Evolutionary conservation across 495 filamentous ascomycete genomes (phyloP), one percentile per base, ranked within the genome.

Genomic region (Xylaria acuta): DNA sequence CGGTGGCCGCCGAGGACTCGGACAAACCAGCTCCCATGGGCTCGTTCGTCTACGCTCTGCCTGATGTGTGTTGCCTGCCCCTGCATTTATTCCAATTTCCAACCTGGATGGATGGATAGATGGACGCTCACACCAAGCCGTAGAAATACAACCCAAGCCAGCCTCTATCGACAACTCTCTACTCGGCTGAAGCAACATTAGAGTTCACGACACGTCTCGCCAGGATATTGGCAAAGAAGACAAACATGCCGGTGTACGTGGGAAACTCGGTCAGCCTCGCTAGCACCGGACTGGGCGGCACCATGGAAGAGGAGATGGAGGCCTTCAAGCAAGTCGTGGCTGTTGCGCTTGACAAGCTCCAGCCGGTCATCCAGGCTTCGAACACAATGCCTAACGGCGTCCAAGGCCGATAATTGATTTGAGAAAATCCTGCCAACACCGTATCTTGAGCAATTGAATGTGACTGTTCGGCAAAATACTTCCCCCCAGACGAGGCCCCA

Each of bases 251-350:
- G 3, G 89, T 92, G 1, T 98, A 98, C 78, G 93, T 99, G 47
- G 92, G 93, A 9, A 96, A 92, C 73, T 92, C 90, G 3, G 86
- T 93, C 66, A 89, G 88, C 72, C 88, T 94, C 73, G 82, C 85
- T 56, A 92, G 88, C 75, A 87, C 88, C 0, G 90, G 87, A 9
- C 86, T 94, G 54, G 92, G 92, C 1, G 89, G 92, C 30, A 89
- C 87, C 12, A 89, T 95, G n/a, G 93, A 97, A 77, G 95, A 98
- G 83, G 95, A 98, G 82, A 93, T 97, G 92, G 94, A 96, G 76
- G 94, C 91, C 2, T 87, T 98, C 67, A 88, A 84, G 71, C 86
- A 86, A 74, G 88, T 94, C 67, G 90, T 94, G 64, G 88, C 92
- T 63, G 84, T 91, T 59, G 84, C 95, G 16, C 82, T 92, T 75